A percentile compares a stretch with the other conserved stretches of the same genome.
phyloP scores from a whole-genome alignment of 2,329 filamentous ascomycete species.

The Paraphaeosphaeria sporulosa region DNA sequence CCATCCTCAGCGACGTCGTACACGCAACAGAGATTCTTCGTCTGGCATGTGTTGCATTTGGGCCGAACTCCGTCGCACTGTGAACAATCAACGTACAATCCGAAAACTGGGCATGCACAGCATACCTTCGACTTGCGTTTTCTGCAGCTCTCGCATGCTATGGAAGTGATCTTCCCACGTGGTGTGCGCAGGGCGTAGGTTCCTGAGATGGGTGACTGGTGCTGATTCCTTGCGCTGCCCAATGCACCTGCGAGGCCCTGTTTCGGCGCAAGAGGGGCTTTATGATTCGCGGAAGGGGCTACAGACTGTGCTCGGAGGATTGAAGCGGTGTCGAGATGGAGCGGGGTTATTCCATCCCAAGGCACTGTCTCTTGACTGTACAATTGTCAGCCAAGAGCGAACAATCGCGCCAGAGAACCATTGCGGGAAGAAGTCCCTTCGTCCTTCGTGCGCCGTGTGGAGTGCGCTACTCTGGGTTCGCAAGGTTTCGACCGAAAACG shows the following conservation, averaged over 20 bases:
- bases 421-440: background rate
- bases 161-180: slow-evolving; percentile 50
- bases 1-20: slow-evolving; percentile 51
- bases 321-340: slow-evolving; percentile 41
- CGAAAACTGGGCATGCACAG: background rate
- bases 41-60: slow-evolving; percentile 50
- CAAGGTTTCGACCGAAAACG: background rate
- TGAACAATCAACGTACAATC: slow-evolving; percentile 21
- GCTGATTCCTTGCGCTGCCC: slow-evolving; percentile 39
- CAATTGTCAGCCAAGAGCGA: slow-evolving; percentile 33
- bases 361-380: slow-evolving; percentile 35
- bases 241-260: slow-evolving; percentile 43
- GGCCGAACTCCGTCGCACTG: slow-evolving; percentile 49
- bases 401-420: background rate
- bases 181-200: slow-evolving; percentile 47
- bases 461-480: background rate
- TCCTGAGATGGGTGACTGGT: slow-evolving; percentile 46
- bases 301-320: slow-evolving; percentile 39
- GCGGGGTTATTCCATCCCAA: slow-evolving; percentile 39
- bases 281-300: slow-evolving; percentile 35
- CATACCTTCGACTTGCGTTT: slow-evolving; percentile 50
- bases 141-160: slow-evolving; percentile 50
- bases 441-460: background rate
- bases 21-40: slow-evolving; percentile 47
- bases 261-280: slow-evolving; percentile 48